Conservation (phyloP, 768 basidiomycete species). For the Russula brevipes region DNA sequence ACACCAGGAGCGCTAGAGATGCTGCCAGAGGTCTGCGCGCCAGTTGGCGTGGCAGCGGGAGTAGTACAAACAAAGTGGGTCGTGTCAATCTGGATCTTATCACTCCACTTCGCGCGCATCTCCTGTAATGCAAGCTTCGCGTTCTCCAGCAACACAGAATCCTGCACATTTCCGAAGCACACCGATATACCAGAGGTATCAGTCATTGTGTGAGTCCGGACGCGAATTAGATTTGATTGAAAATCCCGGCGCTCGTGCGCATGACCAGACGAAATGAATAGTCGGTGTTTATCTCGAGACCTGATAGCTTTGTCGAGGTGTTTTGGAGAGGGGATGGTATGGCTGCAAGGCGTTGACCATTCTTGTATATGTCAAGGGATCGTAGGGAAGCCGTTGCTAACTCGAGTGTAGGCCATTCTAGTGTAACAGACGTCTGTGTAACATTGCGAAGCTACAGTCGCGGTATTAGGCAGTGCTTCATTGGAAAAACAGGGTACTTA, state of each 20-base stretch:
- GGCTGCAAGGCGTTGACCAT: constrained; percentile 78
- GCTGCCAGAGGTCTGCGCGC: constrained; percentile 51
- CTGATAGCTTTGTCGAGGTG: constrained; percentile 83
- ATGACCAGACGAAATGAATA: constrained; percentile 94
- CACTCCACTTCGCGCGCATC: constrained; percentile 88
- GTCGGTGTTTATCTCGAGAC: constrained; percentile 73
- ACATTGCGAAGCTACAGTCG: constrained; percentile 71
- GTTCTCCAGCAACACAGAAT: constrained; percentile 68
- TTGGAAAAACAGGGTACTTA: constrained; percentile 33
- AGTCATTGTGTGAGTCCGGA: constrained; percentile 89
- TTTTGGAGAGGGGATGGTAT: constrained; percentile 80
- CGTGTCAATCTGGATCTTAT: constrained; percentile 94
- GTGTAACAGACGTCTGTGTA: constrained; percentile 93
- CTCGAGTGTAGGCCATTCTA: constrained; percentile 88
- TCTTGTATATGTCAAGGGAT: constrained; percentile 89
- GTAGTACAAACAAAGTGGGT: constrained; percentile 98
- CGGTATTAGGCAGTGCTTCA: neutral
- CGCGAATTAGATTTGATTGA: constrained; percentile 76
- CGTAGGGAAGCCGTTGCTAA: constrained; percentile 84
- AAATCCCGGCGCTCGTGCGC: constrained; percentile 88
- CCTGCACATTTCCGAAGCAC: constrained; percentile 89
- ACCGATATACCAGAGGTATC: constrained; percentile 94
- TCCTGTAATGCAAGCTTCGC: constrained; percentile 73
- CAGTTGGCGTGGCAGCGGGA: constrained; percentile 61
- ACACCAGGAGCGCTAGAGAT: constrained; percentile 60